Percentiles rank a stretch among this genome's conserved stretches.
Evolutionary conservation across 2,329 filamentous ascomycete species (phyloP).

Genomic region (Cylindrodendrum hubeiense): DNA sequence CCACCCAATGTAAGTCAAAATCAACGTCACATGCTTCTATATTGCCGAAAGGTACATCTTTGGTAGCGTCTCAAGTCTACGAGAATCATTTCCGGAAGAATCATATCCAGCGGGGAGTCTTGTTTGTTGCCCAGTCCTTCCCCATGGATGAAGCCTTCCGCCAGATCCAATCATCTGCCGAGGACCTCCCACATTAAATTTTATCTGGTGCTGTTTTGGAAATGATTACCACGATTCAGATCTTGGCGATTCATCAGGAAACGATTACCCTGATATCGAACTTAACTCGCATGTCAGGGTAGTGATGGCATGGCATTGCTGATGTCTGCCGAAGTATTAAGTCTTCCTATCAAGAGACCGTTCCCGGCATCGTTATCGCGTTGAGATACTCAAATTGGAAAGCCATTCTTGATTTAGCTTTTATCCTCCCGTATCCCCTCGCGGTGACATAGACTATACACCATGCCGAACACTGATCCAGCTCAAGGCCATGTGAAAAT

Average conservation of each 20-base stretch:
- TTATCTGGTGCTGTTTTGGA: neutral
- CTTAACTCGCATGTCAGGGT: neutral
- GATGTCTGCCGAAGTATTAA: neutral
- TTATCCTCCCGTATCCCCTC: too few species aligned
- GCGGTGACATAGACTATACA: neutral
- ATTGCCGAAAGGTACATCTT: neutral
- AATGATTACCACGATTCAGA: too few species aligned
- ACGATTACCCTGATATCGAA: neutral
- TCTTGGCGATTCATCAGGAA: neutral
- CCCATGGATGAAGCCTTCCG: neutral
- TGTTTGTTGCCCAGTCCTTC: neutral
- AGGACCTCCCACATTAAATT: neutral
- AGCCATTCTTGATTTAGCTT: too few species aligned
- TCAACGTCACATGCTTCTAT: neutral
- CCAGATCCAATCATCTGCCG: neutral
- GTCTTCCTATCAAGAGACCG: neutral
- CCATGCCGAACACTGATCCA: slow-evolving; percentile 8
- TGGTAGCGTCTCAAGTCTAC: too few species aligned
- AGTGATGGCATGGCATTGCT: neutral
- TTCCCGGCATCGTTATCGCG: too few species aligned
- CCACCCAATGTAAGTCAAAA: neutral
- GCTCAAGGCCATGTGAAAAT: slow-evolving; percentile 23
- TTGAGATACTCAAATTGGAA: too few species aligned
- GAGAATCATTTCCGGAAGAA: neutral
- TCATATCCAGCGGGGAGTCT: neutral